These are phyloP conservation scores for Boletales sp. DNA, from an alignment of 768 basidiomycete species.

Conservation along the genomic window DNA sequence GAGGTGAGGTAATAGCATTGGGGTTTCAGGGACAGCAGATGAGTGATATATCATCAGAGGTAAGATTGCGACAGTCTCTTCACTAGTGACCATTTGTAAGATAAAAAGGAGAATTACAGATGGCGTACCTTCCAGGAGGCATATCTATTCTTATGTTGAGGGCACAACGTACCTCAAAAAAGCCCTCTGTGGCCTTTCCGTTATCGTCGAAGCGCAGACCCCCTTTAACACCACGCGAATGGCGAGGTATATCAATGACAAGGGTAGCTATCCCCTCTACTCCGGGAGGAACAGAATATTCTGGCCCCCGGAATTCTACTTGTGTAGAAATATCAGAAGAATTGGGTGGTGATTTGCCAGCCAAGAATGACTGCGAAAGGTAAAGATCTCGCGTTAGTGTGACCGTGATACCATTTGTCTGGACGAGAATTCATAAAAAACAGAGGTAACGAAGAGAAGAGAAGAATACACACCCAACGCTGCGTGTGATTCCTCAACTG, in stretches of 20 bases:
- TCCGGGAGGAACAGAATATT: slow-evolving; percentile 72
- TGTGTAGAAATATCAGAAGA: slow-evolving; percentile 66
- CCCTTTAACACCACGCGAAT: slow-evolving; percentile 61
- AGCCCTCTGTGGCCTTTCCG: slow-evolving; percentile 39
- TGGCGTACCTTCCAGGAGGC: slow-evolving; percentile 59
- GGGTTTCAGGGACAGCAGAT: slow-evolving; percentile 44
- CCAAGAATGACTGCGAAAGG: slow-evolving; percentile 39
- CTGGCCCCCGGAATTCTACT: slow-evolving; percentile 69
- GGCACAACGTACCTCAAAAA: slow-evolving; percentile 68
- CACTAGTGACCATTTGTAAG: slow-evolving; percentile 40
- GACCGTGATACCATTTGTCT: slow-evolving; percentile 70
- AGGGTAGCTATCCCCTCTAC: slow-evolving; percentile 76
- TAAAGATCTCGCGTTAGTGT: slow-evolving; percentile 59
- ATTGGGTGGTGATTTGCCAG: slow-evolving; percentile 29
- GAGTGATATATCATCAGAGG: slow-evolving; percentile 67
- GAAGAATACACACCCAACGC: slow-evolving; percentile 56
- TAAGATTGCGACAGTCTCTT: slow-evolving; percentile 63
- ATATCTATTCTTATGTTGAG: slow-evolving; percentile 64
- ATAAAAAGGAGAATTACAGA: slow-evolving; percentile 5
- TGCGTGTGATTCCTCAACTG: slow-evolving; percentile 79
- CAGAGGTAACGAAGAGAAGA: neutral
- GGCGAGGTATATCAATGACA: slow-evolving; percentile 73
- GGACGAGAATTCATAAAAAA: slow-evolving; percentile 3
- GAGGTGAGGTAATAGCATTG: slow-evolving; percentile 26
- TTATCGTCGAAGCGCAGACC: slow-evolving; percentile 57